These are phyloP conservation scores for Hyphodiscus hymeniophilus DNA, from an alignment of 495 filamentous ascomycete species.

Conservation along the genomic window DNA sequence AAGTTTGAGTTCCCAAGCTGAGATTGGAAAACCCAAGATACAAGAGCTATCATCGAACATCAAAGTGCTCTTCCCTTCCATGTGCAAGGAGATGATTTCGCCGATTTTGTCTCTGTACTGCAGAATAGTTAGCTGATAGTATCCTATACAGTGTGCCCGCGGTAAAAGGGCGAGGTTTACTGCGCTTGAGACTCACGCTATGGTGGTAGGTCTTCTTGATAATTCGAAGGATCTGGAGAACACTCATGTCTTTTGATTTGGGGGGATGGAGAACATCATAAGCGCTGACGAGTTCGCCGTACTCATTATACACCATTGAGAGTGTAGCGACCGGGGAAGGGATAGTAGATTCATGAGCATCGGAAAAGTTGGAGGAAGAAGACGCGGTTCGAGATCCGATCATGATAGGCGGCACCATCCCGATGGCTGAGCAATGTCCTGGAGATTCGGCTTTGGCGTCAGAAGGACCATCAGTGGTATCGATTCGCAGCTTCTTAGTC, in stretches of 20 bases:
- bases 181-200: slow-evolving; percentile 10
- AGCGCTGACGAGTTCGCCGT: slow-evolving; percentile 18
- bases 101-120: slow-evolving; percentile 13
- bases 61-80: slow-evolving; percentile 4
- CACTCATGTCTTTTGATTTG: slow-evolving; percentile 9
- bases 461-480: too few species aligned
- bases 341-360: too few species aligned
- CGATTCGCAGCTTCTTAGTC: too few species aligned
- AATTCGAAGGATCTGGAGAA: slow-evolving; percentile 10
- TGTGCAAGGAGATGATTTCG: slow-evolving; percentile 10
- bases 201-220: slow-evolving; percentile 18
- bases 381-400: too few species aligned
- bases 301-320: slow-evolving; percentile 22
- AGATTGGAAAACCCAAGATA: slow-evolving; percentile 3
- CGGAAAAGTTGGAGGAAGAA: too few species aligned
- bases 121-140: too few species aligned
- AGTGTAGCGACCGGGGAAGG: too few species aligned
- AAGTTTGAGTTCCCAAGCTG: slow-evolving; percentile 13
- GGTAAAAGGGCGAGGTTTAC: too few species aligned
- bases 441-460: too few species aligned
- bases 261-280: not conserved
- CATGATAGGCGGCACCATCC: slow-evolving; percentile 1
- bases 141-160: too few species aligned
- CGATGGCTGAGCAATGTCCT: not conserved
- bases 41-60: slow-evolving; percentile 1